Percentiles rank a stretch among this genome's conserved stretches.
Conservation (phyloP, 805 yeast genomes). For the Vanderwaltozyma polyspora region DNA sequence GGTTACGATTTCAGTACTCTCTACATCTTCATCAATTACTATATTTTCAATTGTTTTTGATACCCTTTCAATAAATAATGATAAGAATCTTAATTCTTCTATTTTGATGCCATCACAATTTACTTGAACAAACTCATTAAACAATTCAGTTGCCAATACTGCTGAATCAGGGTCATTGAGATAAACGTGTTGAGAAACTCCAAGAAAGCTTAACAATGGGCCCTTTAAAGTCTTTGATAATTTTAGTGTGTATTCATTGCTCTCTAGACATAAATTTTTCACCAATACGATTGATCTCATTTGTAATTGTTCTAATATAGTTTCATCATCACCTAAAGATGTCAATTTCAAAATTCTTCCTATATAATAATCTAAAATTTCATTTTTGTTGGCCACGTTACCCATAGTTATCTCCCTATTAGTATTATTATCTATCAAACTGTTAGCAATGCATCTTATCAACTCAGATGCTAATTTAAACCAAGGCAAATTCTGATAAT, state of each 20-base stretch:
- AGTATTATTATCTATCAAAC: conserved; percentile 22
- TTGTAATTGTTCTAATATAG: conserved; percentile 11
- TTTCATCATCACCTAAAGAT: conserved; percentile 3
- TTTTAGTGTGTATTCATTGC: conserved; percentile 9
- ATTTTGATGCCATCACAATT: conserved; percentile 3
- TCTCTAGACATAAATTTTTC: conserved; percentile 21
- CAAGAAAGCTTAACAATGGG: conserved; percentile 11
- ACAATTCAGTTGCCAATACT: conserved; percentile 14
- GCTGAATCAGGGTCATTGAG: conserved; percentile 9
- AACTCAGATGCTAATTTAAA: conserved; percentile 19
- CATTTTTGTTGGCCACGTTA: conserved; percentile 4
- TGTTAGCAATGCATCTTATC: conserved; percentile 25
- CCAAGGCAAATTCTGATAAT: conserved; percentile 5
- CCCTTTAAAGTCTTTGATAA: conserved; percentile 8
- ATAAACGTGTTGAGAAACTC: conserved; percentile 6
- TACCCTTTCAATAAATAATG: conserved; percentile 5
- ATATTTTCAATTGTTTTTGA: conserved; percentile 7
- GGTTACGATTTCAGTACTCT: conserved; percentile 7
- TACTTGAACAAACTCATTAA: conserved; percentile 12
- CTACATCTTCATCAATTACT: conserved; percentile 3
- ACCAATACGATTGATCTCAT: conserved; percentile 20
- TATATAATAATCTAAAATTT: conserved; percentile 12
- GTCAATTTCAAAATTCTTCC: conserved; percentile 9
- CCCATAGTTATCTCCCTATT: conserved; percentile 16
- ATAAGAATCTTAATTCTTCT: conserved; percentile 8